These are phyloP conservation scores for Chytridium lagenaria DNA, from an alignment of 371 early-diverging fungal genomes.

Conservation along the genomic window DNA sequence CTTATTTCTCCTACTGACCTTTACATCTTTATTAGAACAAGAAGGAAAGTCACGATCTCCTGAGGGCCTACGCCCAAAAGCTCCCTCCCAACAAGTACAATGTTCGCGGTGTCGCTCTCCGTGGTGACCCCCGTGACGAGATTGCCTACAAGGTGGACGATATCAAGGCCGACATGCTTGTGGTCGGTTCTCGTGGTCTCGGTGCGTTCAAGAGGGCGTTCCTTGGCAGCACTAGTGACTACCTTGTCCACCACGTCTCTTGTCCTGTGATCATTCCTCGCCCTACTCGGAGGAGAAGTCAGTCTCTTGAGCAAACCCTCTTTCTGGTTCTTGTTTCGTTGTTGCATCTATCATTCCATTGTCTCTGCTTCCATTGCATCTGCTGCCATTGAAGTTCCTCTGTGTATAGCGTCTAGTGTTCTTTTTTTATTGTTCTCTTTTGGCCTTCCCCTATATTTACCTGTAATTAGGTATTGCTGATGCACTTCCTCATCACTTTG, in stretches of 20 bases:
- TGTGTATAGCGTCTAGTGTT: too few relatives aligned
- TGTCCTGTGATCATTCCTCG: constrained; percentile 42
- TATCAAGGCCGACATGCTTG: constrained; percentile 48
- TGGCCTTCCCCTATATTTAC: too few relatives aligned
- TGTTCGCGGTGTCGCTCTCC: constrained; percentile 35
- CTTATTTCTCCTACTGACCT: not conserved
- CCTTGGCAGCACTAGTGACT: constrained; percentile 52
- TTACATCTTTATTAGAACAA: constrained; percentile 22
- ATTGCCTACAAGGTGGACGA: constrained; percentile 45
- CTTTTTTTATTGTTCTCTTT: too few relatives aligned
- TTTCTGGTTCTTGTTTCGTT: not conserved
- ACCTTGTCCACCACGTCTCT: constrained; percentile 48
- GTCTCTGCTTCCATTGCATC: too few relatives aligned
- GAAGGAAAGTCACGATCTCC: constrained; percentile 30
- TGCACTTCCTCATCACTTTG: too few relatives aligned
- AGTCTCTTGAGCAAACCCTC: not conserved
- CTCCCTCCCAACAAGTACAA: constrained; percentile 36
- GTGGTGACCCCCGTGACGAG: constrained; percentile 43
- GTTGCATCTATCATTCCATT: too few relatives aligned
- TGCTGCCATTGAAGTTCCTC: too few relatives aligned
- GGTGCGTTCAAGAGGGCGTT: constrained; percentile 32
- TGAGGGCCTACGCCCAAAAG: constrained; percentile 29
- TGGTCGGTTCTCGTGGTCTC: constrained; percentile 53
- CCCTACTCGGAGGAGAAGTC: constrained; percentile 2
- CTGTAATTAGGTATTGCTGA: too few relatives aligned